Evolutionary conservation across 768 basidiomycete species (phyloP).

Genomic region (Calvatia gigantea): DNA sequence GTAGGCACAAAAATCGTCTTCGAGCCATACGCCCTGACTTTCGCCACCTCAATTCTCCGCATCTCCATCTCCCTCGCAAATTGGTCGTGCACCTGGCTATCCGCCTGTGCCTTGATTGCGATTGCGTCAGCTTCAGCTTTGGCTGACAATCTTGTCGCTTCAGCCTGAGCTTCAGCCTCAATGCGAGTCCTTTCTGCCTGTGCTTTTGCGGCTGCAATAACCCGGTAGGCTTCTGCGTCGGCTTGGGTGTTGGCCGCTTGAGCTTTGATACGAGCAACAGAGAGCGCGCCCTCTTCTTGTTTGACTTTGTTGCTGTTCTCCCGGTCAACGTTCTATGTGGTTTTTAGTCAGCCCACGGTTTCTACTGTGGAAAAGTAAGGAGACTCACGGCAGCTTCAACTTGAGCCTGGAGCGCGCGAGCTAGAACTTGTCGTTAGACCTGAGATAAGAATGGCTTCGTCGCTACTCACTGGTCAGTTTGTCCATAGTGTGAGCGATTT

Average conservation of each 20-base stretch:
- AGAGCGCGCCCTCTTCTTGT: constrained; percentile 75
- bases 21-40: constrained; percentile 62
- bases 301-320: constrained; percentile 89
- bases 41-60: constrained; percentile 58
- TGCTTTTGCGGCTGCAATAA: constrained; percentile 73
- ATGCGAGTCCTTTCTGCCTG: constrained; percentile 68
- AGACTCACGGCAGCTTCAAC: constrained; percentile 90
- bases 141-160: constrained; percentile 72
- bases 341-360: no score
- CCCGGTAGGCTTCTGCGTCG: constrained; percentile 71
- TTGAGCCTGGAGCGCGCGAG: constrained; percentile 80
- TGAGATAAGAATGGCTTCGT: not conserved
- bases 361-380: no score
- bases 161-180: constrained; percentile 73
- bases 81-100: constrained; percentile 53
- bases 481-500: constrained; percentile 83
- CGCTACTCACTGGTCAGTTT: constrained; percentile 53
- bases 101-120: constrained; percentile 61
- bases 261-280: constrained; percentile 76
- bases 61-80: constrained; percentile 80
- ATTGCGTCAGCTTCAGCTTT: constrained; percentile 73
- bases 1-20: constrained; percentile 70
- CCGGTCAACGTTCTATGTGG: constrained; percentile 78
- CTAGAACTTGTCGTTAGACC: constrained; percentile 25
- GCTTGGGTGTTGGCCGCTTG: constrained; percentile 61